Evolutionary conservation across 2,329 filamentous ascomycete genomes (phyloP).

Genomic region (Cadophora malorum): DNA sequence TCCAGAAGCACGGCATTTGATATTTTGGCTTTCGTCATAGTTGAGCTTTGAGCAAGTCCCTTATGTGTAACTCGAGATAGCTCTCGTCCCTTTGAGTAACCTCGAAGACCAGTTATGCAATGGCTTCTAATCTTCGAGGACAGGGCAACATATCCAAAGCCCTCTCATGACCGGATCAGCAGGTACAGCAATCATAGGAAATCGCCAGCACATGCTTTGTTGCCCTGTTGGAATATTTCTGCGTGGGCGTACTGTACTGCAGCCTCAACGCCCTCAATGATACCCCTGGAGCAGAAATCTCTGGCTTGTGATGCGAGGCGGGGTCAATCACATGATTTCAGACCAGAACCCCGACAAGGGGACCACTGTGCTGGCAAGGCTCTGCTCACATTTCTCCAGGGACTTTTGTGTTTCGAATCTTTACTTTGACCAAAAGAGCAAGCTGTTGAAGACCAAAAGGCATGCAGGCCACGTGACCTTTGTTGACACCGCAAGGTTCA

Average conservation of each 20-base stretch:
- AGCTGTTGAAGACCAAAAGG: background rate
- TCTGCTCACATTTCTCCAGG: too few relatives aligned
- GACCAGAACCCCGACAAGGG: too few relatives aligned
- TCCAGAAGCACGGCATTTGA: slow-evolving; percentile 1
- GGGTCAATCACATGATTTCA: slow-evolving; percentile 1
- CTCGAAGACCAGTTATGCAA: slow-evolving; percentile 5
- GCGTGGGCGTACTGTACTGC: background rate
- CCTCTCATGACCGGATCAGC: slow-evolving; percentile 18
- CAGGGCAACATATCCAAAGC: background rate
- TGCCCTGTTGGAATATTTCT: slow-evolving; percentile 4
- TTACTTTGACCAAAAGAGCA: too few relatives aligned
- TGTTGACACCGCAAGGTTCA: background rate
- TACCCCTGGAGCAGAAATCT: background rate
- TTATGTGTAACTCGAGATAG: slow-evolving; percentile 7
- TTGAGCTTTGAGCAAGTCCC: slow-evolving; percentile 1
- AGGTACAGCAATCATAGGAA: slow-evolving; percentile 3
- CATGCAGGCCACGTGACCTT: background rate
- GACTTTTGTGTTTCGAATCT: too few relatives aligned
- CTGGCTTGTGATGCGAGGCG: background rate
- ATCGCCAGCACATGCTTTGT: slow-evolving; percentile 20
- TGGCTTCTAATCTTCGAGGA: background rate
- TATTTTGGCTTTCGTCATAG: slow-evolving; percentile 9
- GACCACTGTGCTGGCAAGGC: too few relatives aligned
- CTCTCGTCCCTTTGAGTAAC: background rate
- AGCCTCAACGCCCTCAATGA: background rate